Evolutionary conservation across 2,329 filamentous ascomycete species (phyloP).

Genomic region (Alternaria tenuissima): DNA sequence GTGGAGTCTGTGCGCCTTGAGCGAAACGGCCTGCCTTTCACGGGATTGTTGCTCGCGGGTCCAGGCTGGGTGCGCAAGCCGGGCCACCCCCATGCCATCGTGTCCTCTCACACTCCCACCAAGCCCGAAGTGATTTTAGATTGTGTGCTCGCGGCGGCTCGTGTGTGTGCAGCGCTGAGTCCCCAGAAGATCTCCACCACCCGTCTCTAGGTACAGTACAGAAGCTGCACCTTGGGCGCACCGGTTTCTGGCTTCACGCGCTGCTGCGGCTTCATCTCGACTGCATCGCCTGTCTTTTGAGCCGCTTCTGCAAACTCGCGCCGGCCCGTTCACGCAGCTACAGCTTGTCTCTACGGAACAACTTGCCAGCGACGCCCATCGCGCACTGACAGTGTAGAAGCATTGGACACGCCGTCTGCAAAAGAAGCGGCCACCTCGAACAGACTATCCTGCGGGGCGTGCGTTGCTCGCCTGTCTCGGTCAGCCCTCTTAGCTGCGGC

Average conservation of each 20-base stretch:
- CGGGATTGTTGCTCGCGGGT: conserved; percentile 34
- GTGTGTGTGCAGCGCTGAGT: conserved; percentile 35
- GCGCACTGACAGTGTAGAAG: conserved; percentile 38
- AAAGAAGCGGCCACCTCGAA: conserved; percentile 33
- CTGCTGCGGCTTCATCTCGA: conserved; percentile 27
- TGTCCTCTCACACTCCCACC: conserved; percentile 37
- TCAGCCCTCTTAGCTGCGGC: conserved; percentile 53
- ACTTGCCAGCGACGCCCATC: conserved; percentile 33
- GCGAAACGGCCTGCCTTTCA: conserved; percentile 34
- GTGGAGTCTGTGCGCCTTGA: conserved; percentile 38
- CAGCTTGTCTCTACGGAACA: conserved; percentile 26
- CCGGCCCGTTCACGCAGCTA: conserved; percentile 48
- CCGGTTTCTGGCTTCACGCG: conserved; percentile 23
- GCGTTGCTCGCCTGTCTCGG: conserved; percentile 49
- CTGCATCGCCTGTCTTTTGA: conserved; percentile 25
- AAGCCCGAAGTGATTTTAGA: conserved; percentile 48
- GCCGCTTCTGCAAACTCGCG: conserved; percentile 45
- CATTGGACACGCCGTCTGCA: conserved; percentile 37
- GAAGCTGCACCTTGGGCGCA: conserved; percentile 31
- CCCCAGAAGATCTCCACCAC: conserved; percentile 49
- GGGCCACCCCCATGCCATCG: conserved; percentile 38
- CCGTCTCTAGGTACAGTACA: conserved; percentile 40
- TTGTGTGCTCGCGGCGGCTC: conserved; percentile 47
- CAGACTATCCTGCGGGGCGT: conserved; percentile 45
- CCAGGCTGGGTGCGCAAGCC: conserved; percentile 39